Percentiles rank a stretch among this genome's conserved stretches.
These are phyloP conservation scores for Termitomyces heimii DNA, from an alignment of 768 basidiomycete species.

Conservation along the genomic window DNA sequence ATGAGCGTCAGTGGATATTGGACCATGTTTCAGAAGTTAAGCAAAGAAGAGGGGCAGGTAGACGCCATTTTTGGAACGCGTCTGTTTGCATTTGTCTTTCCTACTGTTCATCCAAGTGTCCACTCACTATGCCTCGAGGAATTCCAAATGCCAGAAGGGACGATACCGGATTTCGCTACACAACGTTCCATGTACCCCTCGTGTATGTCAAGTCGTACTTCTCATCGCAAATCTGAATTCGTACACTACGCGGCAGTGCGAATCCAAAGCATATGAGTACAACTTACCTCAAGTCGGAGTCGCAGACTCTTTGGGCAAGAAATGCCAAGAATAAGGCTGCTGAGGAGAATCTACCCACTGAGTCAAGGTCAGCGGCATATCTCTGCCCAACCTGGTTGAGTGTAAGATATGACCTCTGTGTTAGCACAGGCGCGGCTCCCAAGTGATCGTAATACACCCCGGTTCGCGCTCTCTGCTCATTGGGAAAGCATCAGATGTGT, in stretches of 20 bases:
- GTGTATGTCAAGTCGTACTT: slow-evolving; percentile 36
- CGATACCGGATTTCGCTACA: slow-evolving; percentile 78
- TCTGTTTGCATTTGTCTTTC: background rate
- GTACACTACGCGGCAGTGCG: slow-evolving; percentile 34
- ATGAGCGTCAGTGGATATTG: background rate
- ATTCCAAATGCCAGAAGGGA: slow-evolving; percentile 77
- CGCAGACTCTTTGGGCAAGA: slow-evolving; percentile 68
- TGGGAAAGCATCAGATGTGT: slow-evolving; percentile 73
- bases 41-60: background rate
- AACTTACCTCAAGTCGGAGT: slow-evolving; percentile 72
- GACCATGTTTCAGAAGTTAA: background rate
- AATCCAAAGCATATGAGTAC: slow-evolving; percentile 80
- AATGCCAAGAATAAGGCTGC: slow-evolving; percentile 52
- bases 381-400: background rate
- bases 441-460: slow-evolving; percentile 75
- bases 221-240: background rate
- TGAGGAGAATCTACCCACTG: slow-evolving; percentile 33
- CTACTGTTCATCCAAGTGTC: background rate
- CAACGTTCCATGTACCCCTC: slow-evolving; percentile 74
- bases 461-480: slow-evolving; percentile 71
- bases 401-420: slow-evolving; percentile 22
- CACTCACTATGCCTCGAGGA: slow-evolving; percentile 64
- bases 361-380: slow-evolving; percentile 38
- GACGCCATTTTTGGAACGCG: background rate
- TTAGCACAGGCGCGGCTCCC: slow-evolving; percentile 59